Evolutionary conservation across 306 rosid genomes (phyloP).

Genomic region (Echinosophora koreensis): DNA sequence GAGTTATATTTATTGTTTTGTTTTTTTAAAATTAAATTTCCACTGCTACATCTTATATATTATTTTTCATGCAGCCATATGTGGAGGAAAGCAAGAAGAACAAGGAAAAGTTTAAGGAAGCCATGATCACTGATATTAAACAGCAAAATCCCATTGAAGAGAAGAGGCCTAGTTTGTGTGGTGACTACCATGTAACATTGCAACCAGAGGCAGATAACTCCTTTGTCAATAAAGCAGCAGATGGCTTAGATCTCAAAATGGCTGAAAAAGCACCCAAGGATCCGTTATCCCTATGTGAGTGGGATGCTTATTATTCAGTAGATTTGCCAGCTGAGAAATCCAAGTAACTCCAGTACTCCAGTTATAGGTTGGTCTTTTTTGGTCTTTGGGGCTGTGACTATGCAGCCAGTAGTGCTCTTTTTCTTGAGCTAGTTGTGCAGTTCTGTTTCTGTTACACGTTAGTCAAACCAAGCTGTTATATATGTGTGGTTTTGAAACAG

Average conservation of each 20-base stretch:
- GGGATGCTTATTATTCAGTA: slow-evolving; percentile 12
- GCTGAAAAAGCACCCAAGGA: slow-evolving; percentile 36
- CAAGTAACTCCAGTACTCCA: slow-evolving; percentile 16
- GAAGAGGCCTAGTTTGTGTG: neutral
- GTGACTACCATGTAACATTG: slow-evolving; percentile 42
- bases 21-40: neutral
- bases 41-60: neutral
- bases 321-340: slow-evolving; percentile 17
- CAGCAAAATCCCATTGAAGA: slow-evolving; percentile 25
- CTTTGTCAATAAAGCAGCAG: neutral
- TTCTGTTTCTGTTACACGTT: neutral
- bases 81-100: slow-evolving; percentile 52
- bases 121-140: slow-evolving; percentile 10
- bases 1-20: neutral
- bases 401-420: slow-evolving; percentile 32
- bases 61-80: slow-evolving; percentile 49
- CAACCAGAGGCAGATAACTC: slow-evolving; percentile 44
- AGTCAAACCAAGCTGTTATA: slow-evolving; percentile 26
- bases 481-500: slow-evolving; percentile 41
- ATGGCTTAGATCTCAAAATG: slow-evolving; percentile 35
- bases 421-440: neutral
- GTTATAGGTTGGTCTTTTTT: slow-evolving; percentile 27
- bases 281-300: slow-evolving; percentile 34
- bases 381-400: slow-evolving; percentile 21
- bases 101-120: slow-evolving; percentile 42